phyloP scores from a whole-genome alignment of 2,329 filamentous ascomycete species.

The Claviceps sp. region DNA sequence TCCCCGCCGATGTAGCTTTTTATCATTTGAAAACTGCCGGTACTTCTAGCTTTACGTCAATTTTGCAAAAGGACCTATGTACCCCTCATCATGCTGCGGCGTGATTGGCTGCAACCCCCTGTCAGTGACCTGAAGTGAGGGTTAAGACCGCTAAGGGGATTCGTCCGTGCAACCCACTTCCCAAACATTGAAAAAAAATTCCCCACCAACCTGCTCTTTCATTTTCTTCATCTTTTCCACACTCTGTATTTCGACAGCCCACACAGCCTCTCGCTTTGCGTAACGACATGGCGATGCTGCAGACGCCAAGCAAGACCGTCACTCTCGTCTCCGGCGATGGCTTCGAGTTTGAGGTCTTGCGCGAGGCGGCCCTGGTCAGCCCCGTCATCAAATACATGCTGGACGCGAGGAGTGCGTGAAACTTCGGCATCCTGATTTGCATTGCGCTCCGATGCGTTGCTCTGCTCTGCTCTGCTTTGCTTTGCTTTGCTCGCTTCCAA shows the following conservation, averaged over 20 bases:
- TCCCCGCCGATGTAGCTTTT: no score
- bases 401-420: slow-evolving; percentile 46
- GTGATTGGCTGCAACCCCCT: no score
- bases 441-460: background rate
- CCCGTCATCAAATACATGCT: slow-evolving; percentile 64
- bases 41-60: no score
- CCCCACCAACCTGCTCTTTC: no score
- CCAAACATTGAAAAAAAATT: background rate
- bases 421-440: background rate
- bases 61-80: no score
- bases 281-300: slow-evolving; percentile 11
- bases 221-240: background rate
- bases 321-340: slow-evolving; percentile 65
- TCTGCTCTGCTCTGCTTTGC: background rate
- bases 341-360: slow-evolving; percentile 63
- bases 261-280: background rate
- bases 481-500: background rate
- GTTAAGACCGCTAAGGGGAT: no score
- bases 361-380: slow-evolving; percentile 56
- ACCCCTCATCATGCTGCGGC: no score
- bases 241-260: background rate
- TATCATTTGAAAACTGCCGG: no score
- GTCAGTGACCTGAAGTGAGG: no score
- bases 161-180: background rate
- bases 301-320: slow-evolving; percentile 48